Evolutionary conservation across 2,329 filamentous ascomycete species (phyloP), one percentile per base, ranked within the genome.

Genomic region (Colletotrichum coccodes): DNA sequence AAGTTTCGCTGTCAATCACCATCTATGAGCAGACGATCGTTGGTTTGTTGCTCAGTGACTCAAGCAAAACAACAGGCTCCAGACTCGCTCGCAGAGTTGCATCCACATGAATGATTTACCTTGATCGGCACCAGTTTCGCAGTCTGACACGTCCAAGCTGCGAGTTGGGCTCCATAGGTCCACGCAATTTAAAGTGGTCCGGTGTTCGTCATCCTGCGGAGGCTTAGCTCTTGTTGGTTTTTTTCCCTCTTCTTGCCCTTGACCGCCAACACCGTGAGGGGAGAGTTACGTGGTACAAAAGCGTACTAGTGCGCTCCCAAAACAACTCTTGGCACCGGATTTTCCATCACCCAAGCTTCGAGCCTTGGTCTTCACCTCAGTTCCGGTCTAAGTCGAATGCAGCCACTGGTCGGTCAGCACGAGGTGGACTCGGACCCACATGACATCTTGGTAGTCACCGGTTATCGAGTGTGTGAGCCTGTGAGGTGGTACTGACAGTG

Each of bases 171-270:
- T 21, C 66, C 66, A 50, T 69, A n/a, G 34, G 54, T 60, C 53
- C 49, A 57, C 66, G 66, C 66, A 69, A 60, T 56, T 38, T 11
- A 52, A 60, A 69, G 61, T 66, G 66, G 61, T 32, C 60, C 30
- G 52, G 54, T 59, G 66, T 64, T 69, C 66, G 66, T 69, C 66
- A 69, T 69, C 66, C 56, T 69, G 40, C 49, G 54, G 66, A 60
- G 66, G 66, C 66, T 69, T 56, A 69, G 66, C 66, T 60, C 32
- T 52, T 65, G 23, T 50, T n/a, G n/a, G 58, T 59, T 49, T 60
- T 28, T 34, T 28, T 14, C 30, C 18, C 18, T 21, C 14, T 44
- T 23, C 23, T 54, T n/a, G 16, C 6, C 38, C 23, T 54, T n/a
- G 16, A 12, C 23, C 9, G 11, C 12, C 26, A 4, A 8, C 14